A percentile compares a stretch with the other conserved stretches of the same genome.
Conservation (phyloP, 2,329 filamentous ascomycete genomes). For the Colletotrichum sublineola region DNA sequence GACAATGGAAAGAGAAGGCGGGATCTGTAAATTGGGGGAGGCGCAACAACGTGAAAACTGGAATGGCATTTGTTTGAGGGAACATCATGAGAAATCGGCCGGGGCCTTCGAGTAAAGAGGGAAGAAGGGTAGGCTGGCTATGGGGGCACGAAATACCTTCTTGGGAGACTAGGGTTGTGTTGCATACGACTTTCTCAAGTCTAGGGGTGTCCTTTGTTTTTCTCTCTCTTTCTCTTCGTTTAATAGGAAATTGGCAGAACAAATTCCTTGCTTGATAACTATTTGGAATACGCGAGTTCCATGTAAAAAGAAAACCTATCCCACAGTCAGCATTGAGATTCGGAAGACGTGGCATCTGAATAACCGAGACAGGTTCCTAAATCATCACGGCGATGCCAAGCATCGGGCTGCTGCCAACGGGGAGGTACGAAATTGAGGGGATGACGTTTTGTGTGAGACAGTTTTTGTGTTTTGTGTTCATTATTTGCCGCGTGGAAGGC, state of each 20-base stretch:
- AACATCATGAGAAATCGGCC: background rate
- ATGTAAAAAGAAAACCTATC: background rate
- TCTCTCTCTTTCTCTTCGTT: too few species aligned
- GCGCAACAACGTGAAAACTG: conserved; percentile 15
- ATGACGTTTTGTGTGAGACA: too few species aligned
- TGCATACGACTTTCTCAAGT: background rate
- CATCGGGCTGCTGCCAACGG: background rate
- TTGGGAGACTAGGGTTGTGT: background rate
- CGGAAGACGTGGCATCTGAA: background rate
- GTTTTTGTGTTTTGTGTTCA: too few species aligned
- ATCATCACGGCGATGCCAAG: background rate
- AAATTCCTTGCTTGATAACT: background rate
- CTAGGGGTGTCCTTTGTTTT: too few species aligned
- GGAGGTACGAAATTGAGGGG: background rate
- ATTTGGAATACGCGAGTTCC: background rate
- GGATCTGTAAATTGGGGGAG: conserved; percentile 1
- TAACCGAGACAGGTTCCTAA: background rate
- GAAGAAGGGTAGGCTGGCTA: background rate
- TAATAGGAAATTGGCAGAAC: background rate
- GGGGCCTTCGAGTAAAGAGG: background rate
- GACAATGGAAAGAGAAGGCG: conserved; percentile 12
- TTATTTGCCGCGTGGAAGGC: background rate
- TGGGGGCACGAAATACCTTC: background rate
- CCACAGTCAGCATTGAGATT: background rate
- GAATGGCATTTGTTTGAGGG: conserved; percentile 19